These are phyloP conservation scores for Capsella rubella DNA, from an alignment of 441 rosid genomes.

Conservation along the genomic window DNA sequence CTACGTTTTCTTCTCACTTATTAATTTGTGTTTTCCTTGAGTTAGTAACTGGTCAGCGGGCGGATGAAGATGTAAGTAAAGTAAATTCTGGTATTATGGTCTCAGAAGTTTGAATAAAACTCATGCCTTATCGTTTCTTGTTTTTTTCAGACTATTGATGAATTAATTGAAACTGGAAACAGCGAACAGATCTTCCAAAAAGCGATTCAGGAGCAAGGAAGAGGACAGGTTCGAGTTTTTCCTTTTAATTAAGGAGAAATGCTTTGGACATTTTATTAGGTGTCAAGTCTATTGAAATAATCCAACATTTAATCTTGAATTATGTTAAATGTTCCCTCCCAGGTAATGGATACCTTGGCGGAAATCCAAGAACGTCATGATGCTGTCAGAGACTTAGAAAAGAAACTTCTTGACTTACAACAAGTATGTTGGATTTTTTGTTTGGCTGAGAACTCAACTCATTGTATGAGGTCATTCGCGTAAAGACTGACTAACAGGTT, in stretches of 20 bases:
- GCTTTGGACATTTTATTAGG: background rate
- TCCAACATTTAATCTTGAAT: background rate
- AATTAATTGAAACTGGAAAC: constrained; percentile 89
- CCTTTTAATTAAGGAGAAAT: background rate
- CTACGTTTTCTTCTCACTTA: constrained; percentile 4
- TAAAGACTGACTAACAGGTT: constrained; percentile 6
- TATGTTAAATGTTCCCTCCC: constrained; percentile 11
- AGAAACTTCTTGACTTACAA: constrained; percentile 89
- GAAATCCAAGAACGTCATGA: constrained; percentile 98
- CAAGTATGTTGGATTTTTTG: constrained; percentile 57
- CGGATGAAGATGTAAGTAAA: constrained; percentile 48
- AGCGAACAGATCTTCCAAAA: constrained; percentile 93
- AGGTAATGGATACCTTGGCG: constrained; percentile 85
- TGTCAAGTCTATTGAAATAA: background rate
- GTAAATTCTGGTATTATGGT: background rate
- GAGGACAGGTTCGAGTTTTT: constrained; percentile 71
- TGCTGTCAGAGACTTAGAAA: constrained; percentile 88
- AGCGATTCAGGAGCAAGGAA: constrained; percentile 91
- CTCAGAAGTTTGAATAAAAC: constrained; percentile 17
- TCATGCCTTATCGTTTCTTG: constrained; percentile 11
- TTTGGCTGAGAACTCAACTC: background rate
- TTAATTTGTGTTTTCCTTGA: constrained; percentile 27
- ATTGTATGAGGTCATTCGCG: background rate
- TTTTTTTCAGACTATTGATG: constrained; percentile 70
- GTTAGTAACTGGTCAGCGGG: constrained; percentile 46